Conservation (phyloP, 2,329 filamentous ascomycete genomes). For the Aspergillus persii region DNA sequence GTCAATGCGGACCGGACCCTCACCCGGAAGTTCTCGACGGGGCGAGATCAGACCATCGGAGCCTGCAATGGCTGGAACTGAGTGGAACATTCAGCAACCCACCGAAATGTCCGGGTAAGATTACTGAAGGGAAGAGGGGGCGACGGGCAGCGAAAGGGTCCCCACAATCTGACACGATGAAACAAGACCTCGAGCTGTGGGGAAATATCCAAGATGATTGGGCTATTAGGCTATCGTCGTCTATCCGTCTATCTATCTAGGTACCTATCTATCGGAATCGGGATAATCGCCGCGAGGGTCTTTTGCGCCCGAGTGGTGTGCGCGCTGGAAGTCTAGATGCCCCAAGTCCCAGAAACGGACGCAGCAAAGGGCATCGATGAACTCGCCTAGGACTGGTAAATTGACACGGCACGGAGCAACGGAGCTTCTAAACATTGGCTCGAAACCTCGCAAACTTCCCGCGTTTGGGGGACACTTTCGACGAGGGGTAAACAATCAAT, state of each 20-base stretch:
- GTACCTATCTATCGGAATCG: neutral
- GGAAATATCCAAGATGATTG: slow-evolving; percentile 10
- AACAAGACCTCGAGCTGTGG: slow-evolving; percentile 15
- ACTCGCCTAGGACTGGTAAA: too few species aligned
- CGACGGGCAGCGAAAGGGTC: neutral
- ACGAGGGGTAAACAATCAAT: too few species aligned
- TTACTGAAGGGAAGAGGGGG: slow-evolving; percentile 5
- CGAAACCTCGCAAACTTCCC: slow-evolving; percentile 12
- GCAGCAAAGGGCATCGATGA: too few species aligned
- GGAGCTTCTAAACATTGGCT: slow-evolving; percentile 6
- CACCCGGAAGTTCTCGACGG: slow-evolving; percentile 8
- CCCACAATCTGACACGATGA: slow-evolving; percentile 8
- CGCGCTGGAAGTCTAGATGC: neutral
- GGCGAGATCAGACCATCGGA: slow-evolving; percentile 10
- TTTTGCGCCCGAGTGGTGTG: neutral
- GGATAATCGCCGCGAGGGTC: neutral
- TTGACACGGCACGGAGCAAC: too few species aligned
- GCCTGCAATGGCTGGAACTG: neutral
- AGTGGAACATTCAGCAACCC: neutral
- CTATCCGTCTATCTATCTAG: neutral
- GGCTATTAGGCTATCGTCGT: neutral
- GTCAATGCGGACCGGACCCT: neutral
- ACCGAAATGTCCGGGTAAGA: neutral
- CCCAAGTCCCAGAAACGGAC: too few species aligned
- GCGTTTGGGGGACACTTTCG: neutral